Conservation (phyloP, 2,329 filamentous ascomycete species). For the Fonsecaea multimorphosa region DNA sequence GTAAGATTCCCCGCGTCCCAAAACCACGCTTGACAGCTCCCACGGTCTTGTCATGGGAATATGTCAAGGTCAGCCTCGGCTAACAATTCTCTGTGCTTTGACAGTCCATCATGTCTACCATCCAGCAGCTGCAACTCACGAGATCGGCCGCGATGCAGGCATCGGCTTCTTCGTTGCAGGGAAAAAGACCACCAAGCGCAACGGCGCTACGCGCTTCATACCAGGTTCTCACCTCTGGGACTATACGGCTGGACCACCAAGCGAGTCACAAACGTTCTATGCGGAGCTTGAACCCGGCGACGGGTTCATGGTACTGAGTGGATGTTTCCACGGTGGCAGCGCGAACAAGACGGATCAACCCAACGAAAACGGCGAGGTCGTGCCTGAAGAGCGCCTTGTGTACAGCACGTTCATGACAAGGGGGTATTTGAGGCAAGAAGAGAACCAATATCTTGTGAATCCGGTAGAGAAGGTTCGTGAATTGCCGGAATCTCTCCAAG, state of each 20-base stretch:
- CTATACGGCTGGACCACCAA: slow-evolving; percentile 26
- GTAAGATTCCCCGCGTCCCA: neutral
- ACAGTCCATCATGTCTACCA: slow-evolving; percentile 36
- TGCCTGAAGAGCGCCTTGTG: slow-evolving; percentile 38
- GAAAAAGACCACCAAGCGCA: slow-evolving; percentile 39
- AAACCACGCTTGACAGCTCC: slow-evolving; percentile 4
- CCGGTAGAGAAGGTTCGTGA: slow-evolving; percentile 34
- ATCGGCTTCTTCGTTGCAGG: slow-evolving; percentile 42
- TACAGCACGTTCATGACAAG: slow-evolving; percentile 40
- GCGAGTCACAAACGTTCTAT: slow-evolving; percentile 28
- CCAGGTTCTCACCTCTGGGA: slow-evolving; percentile 43
- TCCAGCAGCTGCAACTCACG: slow-evolving; percentile 27
- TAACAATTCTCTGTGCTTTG: neutral
- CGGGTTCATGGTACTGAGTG: slow-evolving; percentile 47
- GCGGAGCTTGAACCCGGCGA: slow-evolving; percentile 47
- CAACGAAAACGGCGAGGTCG: slow-evolving; percentile 34
- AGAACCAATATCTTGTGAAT: slow-evolving; percentile 41
- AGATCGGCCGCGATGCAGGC: slow-evolving; percentile 39
- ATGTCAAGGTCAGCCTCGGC: neutral
- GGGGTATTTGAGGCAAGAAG: slow-evolving; percentile 39
- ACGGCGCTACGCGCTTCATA: slow-evolving; percentile 45
- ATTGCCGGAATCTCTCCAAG: slow-evolving; percentile 33
- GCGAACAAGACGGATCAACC: slow-evolving; percentile 29
- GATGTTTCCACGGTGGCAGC: slow-evolving; percentile 46
- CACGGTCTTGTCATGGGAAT: neutral